Evolutionary conservation across 257 asterid genomes (phyloP), one percentile per base, ranked within the genome.

Genomic region (Petunia secreta): DNA sequence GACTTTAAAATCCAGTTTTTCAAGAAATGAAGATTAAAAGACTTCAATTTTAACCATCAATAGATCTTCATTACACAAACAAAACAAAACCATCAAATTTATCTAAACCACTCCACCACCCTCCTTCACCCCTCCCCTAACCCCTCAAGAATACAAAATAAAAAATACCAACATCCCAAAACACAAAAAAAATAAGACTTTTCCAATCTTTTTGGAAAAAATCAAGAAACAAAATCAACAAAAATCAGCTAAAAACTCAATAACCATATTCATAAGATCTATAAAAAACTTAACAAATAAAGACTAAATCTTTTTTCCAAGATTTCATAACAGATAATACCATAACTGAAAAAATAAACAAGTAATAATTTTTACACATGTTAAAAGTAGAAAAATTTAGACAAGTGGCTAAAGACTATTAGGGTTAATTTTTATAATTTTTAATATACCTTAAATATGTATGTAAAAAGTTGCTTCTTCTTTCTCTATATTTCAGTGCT

Each of bases 231-330:
- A 14, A 83, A 83, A 73, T 83, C 85, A 81, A 55, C 1, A 68
- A 84, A 78, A 80, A 83, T 7, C 40, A 39, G 50, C 48, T 41
- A 46, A 2, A 55, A 84, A 58, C 65, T 73, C 82, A 69, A 77
- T 83, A 57, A 79, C 75, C 68, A 76, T 38, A 85, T 40, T 37
- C 75, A 77, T 86, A 62, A 90, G 94, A 92, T 91, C 94, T 92
- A 93, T 80, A 80, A 82, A 83, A 34, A 78, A 75, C 77, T 11
- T 48, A 10, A 48, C 62, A 43, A 83, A 11, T 37, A 39, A 68
- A 38, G 16, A 79, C 64, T 78, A 34, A 63, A 75, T 75, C 2
- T 3, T 43, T 55, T 16, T 57, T 67, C 41, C 43, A 75, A 52
- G 65, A 57, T 65, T 75, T 44, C 78, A 41, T n/a, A 6, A 46